phyloP scores from a whole-genome alignment of 2,329 filamentous ascomycete genomes.

The Cercospora sojina region DNA sequence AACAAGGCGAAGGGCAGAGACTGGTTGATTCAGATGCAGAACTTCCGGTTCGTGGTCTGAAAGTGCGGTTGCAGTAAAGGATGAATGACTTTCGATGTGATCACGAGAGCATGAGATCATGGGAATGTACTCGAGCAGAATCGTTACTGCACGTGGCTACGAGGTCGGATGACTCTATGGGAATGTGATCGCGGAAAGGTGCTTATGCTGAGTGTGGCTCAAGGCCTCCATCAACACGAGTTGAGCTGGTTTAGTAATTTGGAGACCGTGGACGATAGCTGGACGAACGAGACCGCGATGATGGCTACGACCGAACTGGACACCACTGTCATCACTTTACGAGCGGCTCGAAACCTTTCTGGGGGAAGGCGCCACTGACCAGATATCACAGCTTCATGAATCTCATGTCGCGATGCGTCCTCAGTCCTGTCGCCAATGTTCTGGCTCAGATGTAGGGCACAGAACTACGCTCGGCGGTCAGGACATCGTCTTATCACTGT shows the following conservation, averaged over 20 bases:
- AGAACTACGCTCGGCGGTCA: not conserved
- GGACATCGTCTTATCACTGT: not conserved
- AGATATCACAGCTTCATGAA: not conserved
- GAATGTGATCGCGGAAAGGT: not conserved
- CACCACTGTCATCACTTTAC: not conserved
- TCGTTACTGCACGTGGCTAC: not conserved
- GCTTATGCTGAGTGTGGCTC: not conserved
- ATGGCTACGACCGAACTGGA: not conserved
- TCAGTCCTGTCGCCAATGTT: not conserved
- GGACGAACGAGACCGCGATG: not conserved
- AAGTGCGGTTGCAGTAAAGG: not conserved
- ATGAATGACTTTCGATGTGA: not conserved
- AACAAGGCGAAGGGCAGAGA: conserved; percentile 40
- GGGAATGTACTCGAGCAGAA: not conserved
- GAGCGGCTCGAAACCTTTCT: not conserved
- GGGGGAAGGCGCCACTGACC: not conserved
- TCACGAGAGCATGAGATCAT: not conserved
- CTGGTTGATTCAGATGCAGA: conserved; percentile 47
- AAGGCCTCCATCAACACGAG: not conserved
- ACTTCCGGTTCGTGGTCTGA: conserved; percentile 46
- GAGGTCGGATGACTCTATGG: not conserved
- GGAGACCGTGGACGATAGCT: not conserved
- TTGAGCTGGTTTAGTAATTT: not conserved
- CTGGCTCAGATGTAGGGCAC: not conserved
- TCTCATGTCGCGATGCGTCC: not conserved